Evolutionary conservation across 768 basidiomycete genomes (phyloP).

Genomic region (Leccinum longicurvipes): DNA sequence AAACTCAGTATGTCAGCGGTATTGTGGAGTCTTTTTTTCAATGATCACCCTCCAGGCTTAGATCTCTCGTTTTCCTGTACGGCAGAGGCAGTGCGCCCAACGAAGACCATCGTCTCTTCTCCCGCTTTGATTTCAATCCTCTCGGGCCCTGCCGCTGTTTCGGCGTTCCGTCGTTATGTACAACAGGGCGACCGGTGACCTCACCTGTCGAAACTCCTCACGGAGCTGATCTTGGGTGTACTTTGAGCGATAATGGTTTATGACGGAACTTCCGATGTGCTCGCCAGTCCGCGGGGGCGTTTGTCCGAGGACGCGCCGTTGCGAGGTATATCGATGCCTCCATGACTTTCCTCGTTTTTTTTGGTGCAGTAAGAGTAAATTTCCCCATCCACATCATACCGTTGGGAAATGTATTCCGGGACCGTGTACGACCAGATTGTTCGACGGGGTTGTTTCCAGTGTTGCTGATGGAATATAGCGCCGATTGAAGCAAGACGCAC

Average conservation of each 20-base stretch:
- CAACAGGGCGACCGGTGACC: background rate
- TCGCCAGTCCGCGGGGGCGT: constrained; percentile 6
- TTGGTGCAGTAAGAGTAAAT: background rate
- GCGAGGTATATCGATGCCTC: background rate
- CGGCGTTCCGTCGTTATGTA: background rate
- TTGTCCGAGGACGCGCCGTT: background rate
- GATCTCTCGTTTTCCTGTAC: background rate
- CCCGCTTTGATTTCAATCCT: background rate
- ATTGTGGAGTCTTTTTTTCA: background rate
- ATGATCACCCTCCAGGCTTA: background rate
- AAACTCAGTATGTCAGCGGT: background rate
- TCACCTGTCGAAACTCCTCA: background rate
- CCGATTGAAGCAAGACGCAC: background rate
- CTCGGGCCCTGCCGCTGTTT: background rate
- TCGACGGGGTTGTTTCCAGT: background rate
- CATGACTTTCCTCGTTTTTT: background rate
- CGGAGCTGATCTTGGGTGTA: background rate
- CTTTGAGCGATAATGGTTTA: constrained; percentile 2
- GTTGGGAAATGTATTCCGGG: too few species aligned
- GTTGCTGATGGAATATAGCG: background rate
- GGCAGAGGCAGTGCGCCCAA: background rate
- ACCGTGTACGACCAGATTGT: background rate
- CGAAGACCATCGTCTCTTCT: background rate
- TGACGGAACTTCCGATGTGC: constrained; percentile 5
- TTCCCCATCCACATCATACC: background rate